Evolutionary conservation across 2,329 filamentous ascomycete genomes (phyloP).

Genomic region (Pezicula neosporulosa): DNA sequence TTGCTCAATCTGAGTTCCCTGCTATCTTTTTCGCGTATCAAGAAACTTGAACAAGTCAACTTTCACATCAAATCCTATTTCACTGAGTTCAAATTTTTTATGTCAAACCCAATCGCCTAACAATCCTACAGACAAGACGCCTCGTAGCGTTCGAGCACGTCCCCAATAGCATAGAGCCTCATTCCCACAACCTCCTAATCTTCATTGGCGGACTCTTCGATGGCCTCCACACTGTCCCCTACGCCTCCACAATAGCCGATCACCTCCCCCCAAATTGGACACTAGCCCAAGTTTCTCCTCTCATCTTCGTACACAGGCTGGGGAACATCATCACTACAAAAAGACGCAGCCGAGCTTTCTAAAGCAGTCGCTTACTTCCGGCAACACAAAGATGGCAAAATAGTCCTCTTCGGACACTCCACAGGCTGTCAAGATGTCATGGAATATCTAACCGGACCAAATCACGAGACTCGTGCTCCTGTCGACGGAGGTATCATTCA

Average conservation of each 20-base stretch:
- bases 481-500: conserved; percentile 65
- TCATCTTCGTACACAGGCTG: conserved; percentile 34
- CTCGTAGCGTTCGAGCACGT: conserved; percentile 30
- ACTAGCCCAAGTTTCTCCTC: conserved; percentile 42
- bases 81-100: not conserved
- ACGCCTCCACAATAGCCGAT: conserved; percentile 36
- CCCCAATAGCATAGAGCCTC: conserved; percentile 10
- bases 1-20: no score
- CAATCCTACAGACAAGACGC: conserved; percentile 16
- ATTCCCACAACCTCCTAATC: conserved; percentile 39
- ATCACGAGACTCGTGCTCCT: conserved; percentile 30
- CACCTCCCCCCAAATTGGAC: conserved; percentile 35
- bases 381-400: conserved; percentile 39
- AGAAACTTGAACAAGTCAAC: no score
- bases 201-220: conserved; percentile 54
- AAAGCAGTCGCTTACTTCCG: conserved; percentile 46
- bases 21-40: no score
- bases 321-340: conserved; percentile 40
- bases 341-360: conserved; percentile 46
- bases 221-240: conserved; percentile 45
- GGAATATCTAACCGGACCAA: conserved; percentile 50
- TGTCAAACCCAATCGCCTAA: not conserved
- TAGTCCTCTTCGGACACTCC: conserved; percentile 68
- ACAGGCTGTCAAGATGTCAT: conserved; percentile 68
- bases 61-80: no score